A percentile compares a stretch with the other conserved stretches of the same genome.
Conservation (phyloP, 371 early-diverging fungal genomes). For the Fennellomyces sp. region DNA sequence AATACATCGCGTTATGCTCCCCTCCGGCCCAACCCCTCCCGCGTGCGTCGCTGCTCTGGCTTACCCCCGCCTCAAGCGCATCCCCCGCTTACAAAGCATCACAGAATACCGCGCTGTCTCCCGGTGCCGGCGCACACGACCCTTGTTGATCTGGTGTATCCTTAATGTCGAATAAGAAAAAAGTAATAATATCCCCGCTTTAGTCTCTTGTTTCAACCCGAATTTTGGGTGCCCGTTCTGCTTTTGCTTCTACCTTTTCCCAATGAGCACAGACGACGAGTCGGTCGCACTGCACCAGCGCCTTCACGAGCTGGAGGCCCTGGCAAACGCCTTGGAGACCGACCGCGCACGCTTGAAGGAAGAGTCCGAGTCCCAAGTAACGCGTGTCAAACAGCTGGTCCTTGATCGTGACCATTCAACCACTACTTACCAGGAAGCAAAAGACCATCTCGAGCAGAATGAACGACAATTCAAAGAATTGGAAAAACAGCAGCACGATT, state of each 20-base stretch:
- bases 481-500: neutral
- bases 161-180: constrained; percentile 1
- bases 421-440: neutral
- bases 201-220: neutral
- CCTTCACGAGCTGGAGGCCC: neutral
- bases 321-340: neutral
- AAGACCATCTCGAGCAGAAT: neutral
- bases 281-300: neutral
- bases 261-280: neutral
- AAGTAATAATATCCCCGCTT: neutral
- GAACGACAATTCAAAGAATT: neutral
- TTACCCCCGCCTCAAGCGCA: too few relatives aligned
- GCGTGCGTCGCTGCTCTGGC: too few relatives aligned
- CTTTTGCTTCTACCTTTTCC: too few relatives aligned
- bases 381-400: neutral
- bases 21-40: too few relatives aligned
- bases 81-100: too few relatives aligned
- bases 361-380: neutral
- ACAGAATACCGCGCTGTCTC: too few relatives aligned
- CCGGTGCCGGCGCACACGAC: too few relatives aligned
- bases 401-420: neutral
- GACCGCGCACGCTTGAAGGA: neutral
- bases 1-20: too few relatives aligned
- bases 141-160: too few relatives aligned
- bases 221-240: too few relatives aligned